These are phyloP conservation scores for Aspergillus sp. DNA, from an alignment of 2,329 filamentous ascomycete species.

Conservation along the genomic window DNA sequence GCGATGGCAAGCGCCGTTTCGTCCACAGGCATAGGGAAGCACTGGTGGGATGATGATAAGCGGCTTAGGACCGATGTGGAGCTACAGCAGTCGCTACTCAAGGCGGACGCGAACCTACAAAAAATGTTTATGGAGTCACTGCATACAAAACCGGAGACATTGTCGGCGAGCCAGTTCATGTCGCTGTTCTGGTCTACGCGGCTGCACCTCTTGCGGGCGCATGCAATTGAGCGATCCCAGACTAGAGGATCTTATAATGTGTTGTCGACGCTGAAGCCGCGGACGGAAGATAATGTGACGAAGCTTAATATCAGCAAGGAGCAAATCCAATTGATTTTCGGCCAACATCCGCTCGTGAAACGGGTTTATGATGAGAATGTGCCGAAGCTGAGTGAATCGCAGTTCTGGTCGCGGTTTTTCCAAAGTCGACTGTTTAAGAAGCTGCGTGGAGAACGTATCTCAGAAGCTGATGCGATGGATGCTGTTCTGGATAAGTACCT, in stretches of 20 bases:
- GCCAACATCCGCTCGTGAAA: slow-evolving; percentile 86
- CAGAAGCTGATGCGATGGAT: slow-evolving; percentile 74
- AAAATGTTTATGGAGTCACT: slow-evolving; percentile 86
- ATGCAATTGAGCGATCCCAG: slow-evolving; percentile 86
- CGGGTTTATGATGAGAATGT: slow-evolving; percentile 92
- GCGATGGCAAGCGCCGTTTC: slow-evolving; percentile 72
- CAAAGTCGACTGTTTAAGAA: slow-evolving; percentile 87
- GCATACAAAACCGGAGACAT: slow-evolving; percentile 77
- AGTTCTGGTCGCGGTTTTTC: slow-evolving; percentile 96
- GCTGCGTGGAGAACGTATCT: slow-evolving; percentile 82
- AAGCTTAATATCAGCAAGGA: slow-evolving; percentile 85
- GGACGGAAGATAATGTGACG: slow-evolving; percentile 69
- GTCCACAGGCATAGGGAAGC: slow-evolving; percentile 45
- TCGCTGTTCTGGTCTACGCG: slow-evolving; percentile 93
- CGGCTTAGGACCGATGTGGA: slow-evolving; percentile 75
- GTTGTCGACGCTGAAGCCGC: slow-evolving; percentile 81
- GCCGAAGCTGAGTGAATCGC: slow-evolving; percentile 71
- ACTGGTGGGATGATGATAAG: slow-evolving; percentile 77
- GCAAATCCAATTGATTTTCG: slow-evolving; percentile 90
- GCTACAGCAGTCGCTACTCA: slow-evolving; percentile 84
- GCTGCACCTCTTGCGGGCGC: slow-evolving; percentile 78
- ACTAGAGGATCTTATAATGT: slow-evolving; percentile 91
- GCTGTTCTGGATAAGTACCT: slow-evolving; percentile 84
- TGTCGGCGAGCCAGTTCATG: slow-evolving; percentile 79
- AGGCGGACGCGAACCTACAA: slow-evolving; percentile 71